Evolutionary conservation across 108 stramenopile genomes (phyloP), one percentile per base, ranked within the genome.

Genomic region (Pseudonitzschia multiseries): DNA sequence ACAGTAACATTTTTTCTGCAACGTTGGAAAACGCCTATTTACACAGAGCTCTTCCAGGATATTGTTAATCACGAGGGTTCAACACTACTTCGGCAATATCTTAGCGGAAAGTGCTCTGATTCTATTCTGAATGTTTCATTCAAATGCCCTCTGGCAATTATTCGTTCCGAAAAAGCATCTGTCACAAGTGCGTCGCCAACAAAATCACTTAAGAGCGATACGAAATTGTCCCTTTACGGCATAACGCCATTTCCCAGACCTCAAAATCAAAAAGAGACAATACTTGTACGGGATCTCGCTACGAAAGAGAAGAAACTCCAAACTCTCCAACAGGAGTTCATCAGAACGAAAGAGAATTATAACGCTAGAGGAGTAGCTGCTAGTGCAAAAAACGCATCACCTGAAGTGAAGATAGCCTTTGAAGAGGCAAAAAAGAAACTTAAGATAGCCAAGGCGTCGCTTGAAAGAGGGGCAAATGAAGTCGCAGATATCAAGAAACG

Each of bases 111-210:
- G 51, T 87, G 87, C 68, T 89, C 89, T 20, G 81, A 80, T 20
- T 89, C 83, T 73, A 41, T 93, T 33, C 79, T 96, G 0, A 92
- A 89, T 70, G 75, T 92, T 21, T 90, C 87, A 61, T 90, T 96
- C 65, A 92, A 93, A 65, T 72, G 86, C n/a, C 93, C 93, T 36
- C 82, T 94, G 24, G 90, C 86, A 0, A 89, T 94, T 14, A 90
- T 94, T 51, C 75, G 93, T 71, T 84, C 90, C 50, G 93, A 94
- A 61, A 94, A 92, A 70, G 81, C 71, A 21, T 70, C 59, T 60
- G 41, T 29, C 61, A 74, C 50, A 17, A 62, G 65, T 36, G 24
- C 24, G 9, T 36, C 66, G 3, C 52, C 72, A 13, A 64, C 40
- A 14, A 31, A 59, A 17, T 69, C 72, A 24, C 10, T 22, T 12